Evolutionary conservation across 2,329 filamentous ascomycete species (phyloP).

Genomic region (Cordyceps pruinosa): DNA sequence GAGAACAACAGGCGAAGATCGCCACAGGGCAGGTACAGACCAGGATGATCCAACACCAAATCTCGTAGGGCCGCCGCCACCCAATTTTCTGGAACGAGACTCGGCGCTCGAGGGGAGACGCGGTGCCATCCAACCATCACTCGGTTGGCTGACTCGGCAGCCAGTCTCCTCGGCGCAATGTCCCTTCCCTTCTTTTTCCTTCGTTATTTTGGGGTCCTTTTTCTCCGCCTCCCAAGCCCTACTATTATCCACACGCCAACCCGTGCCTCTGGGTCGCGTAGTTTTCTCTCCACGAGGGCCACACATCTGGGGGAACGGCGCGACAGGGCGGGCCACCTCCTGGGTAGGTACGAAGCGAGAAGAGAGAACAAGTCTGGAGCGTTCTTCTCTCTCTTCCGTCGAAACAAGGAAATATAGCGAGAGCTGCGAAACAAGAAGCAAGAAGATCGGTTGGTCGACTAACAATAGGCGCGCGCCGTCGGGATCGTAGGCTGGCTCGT

Average conservation of each 20-base stretch:
- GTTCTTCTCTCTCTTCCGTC: background rate
- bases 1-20: background rate
- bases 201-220: background rate
- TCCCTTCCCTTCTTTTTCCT: background rate
- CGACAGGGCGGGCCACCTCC: no score
- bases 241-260: background rate
- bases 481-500: background rate
- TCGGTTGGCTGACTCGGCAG: background rate
- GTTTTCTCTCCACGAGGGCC: background rate
- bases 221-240: background rate
- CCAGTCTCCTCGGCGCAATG: background rate
- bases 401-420: background rate
- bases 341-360: background rate
- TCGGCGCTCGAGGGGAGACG: background rate
- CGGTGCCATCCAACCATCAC: background rate
- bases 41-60: background rate
- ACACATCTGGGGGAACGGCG: no score
- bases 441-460: no score
- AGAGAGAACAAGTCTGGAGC: slow-evolving; percentile 3
- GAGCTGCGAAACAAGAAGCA: background rate
- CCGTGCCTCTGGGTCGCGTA: background rate
- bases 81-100: background rate
- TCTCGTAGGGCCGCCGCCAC: background rate
- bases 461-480: no score
- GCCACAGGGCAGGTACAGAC: background rate